Conservation (phyloP, 352 stramenopile species). For the Phytophthora agathidicida region DNA sequence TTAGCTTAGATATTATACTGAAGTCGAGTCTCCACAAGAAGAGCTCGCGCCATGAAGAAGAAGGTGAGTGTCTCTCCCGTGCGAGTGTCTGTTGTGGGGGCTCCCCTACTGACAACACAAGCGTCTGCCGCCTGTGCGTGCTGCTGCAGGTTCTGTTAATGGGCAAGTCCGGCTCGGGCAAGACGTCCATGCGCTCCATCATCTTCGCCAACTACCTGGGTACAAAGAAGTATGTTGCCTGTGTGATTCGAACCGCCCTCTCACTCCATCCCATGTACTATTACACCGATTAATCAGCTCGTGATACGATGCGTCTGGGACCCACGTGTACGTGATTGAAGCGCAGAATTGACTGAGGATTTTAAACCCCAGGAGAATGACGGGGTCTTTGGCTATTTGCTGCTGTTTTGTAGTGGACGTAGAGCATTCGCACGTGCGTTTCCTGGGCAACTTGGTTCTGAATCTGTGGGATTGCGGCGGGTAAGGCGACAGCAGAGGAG, state of each 20-base stretch:
- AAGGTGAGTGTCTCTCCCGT: conserved; percentile 37
- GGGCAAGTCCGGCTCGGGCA: conserved; percentile 96
- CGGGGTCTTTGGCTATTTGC: conserved; percentile 1
- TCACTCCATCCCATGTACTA: background rate
- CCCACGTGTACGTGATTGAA: conserved; percentile 81
- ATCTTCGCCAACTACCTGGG: conserved; percentile 99
- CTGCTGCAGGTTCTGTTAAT: conserved; percentile 92
- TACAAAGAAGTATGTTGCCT: conserved; percentile 16
- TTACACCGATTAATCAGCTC: conserved; percentile 50
- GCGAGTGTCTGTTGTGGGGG: background rate
- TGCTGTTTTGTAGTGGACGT: conserved; percentile 78
- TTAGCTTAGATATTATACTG: no score
- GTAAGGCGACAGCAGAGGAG: conserved; percentile 36
- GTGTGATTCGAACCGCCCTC: background rate
- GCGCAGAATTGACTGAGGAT: background rate
- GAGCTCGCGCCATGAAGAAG: conserved; percentile 55
- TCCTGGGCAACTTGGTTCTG: conserved; percentile 98
- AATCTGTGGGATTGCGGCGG: conserved; percentile 99
- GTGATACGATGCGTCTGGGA: conserved; percentile 97
- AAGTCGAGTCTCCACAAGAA: no score
- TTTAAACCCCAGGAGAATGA: conserved; percentile 2
- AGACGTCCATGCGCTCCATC: conserved; percentile 99
- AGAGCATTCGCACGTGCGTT: conserved; percentile 93
- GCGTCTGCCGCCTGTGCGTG: background rate
- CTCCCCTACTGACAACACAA: background rate